A percentile compares a stretch with the other conserved stretches of the same genome.
Evolutionary conservation across 2,329 filamentous ascomycete species (phyloP).

Genomic region (Calonectria naviculata): DNA sequence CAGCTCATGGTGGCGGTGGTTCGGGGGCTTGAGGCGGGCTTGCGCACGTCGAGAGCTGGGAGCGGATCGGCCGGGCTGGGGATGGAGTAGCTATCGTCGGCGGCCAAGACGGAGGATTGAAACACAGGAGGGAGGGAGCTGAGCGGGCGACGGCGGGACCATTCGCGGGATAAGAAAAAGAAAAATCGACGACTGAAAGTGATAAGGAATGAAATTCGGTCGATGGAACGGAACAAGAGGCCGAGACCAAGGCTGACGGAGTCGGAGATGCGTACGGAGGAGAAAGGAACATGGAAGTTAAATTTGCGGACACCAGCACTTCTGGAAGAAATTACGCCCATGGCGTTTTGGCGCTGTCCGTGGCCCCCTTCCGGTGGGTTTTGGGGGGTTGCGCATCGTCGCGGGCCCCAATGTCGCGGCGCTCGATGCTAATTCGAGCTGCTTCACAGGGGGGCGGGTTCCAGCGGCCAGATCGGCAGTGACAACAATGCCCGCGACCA

Average conservation of each 20-base stretch:
- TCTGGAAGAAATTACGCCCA: constrained; percentile 21
- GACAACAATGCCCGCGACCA: background rate
- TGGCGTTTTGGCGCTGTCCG: constrained; percentile 10
- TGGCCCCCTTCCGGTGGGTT: background rate
- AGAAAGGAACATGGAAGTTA: constrained; percentile 18
- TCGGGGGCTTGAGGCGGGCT: constrained; percentile 53
- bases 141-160: background rate
- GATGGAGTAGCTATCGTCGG: constrained; percentile 2
- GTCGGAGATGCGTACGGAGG: constrained; percentile 1
- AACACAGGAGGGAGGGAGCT: background rate
- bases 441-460: background rate
- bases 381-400: background rate
- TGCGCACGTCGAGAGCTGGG: background rate
- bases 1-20: constrained; percentile 29
- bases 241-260: background rate
- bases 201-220: background rate
- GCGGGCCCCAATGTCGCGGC: background rate
- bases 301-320: constrained; percentile 18
- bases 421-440: background rate
- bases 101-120: background rate
- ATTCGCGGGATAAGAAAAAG: constrained; percentile 2
- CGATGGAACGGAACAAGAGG: constrained; percentile 5
- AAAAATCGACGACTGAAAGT: background rate
- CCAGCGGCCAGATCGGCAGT: background rate
- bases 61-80: constrained; percentile 16